Conservation (phyloP, 805 yeast genomes). For the Candida quercuum region DNA sequence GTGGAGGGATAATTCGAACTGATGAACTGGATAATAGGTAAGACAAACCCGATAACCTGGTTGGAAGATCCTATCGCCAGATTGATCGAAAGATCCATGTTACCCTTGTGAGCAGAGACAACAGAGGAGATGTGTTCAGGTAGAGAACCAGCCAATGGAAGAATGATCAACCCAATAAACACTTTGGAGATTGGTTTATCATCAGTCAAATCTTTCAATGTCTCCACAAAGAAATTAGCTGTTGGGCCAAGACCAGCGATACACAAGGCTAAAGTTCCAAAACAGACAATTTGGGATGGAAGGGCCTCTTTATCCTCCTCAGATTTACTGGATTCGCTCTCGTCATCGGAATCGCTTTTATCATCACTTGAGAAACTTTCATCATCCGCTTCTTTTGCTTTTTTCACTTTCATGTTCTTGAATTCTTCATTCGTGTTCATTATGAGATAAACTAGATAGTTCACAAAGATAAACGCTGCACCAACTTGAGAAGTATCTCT, state of each 20-base stretch:
- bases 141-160: conserved; percentile 20
- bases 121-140: conserved; percentile 21
- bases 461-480: conserved; percentile 18
- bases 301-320: conserved; percentile 6
- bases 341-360: conserved; percentile 5
- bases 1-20: conserved; percentile 17
- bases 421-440: conserved; percentile 20
- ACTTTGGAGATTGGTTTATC: conserved; percentile 18
- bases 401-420: conserved; percentile 9
- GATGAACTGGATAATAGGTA: conserved; percentile 21
- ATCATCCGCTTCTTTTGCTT: conserved; percentile 7
- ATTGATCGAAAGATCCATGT: conserved; percentile 17
- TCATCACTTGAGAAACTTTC: conserved; percentile 4
- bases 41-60: conserved; percentile 19
- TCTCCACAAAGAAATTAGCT: conserved; percentile 20
- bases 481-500: conserved; percentile 18
- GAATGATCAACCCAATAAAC: conserved; percentile 19
- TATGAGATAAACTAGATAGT: conserved; percentile 15
- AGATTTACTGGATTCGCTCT: neutral
- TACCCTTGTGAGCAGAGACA: conserved; percentile 17
- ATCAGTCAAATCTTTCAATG: conserved; percentile 17
- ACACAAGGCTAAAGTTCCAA: conserved; percentile 17
- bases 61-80: conserved; percentile 17
- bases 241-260: conserved; percentile 19
- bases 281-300: conserved; percentile 16